These are phyloP conservation scores for Trichoderma aggressivum DNA, from an alignment of 2,329 filamentous ascomycete genomes.

Conservation along the genomic window DNA sequence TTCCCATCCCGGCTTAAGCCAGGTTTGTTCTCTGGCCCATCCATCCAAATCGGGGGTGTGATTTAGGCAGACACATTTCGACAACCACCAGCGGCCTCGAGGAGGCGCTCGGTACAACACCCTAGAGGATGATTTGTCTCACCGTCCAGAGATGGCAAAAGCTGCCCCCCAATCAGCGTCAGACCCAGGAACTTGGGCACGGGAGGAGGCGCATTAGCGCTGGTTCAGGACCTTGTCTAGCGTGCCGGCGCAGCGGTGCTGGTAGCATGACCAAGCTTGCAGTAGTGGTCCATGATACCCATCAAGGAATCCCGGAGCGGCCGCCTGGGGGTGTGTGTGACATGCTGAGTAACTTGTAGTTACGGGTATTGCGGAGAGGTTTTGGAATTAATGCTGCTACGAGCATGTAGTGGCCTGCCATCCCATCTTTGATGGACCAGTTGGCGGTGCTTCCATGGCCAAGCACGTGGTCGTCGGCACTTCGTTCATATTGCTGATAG, in stretches of 20 bases:
- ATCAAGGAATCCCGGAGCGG: conserved; percentile 2
- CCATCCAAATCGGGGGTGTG: neutral
- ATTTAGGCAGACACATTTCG: neutral
- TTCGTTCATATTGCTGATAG: neutral
- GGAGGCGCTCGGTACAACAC: neutral
- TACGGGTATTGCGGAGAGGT: neutral
- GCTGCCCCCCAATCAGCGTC: neutral
- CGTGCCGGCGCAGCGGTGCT: conserved; percentile 12
- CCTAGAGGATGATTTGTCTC: neutral
- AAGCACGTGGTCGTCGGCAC: conserved; percentile 4
- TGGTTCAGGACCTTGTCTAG: conserved; percentile 13
- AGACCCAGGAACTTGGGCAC: conserved; percentile 17
- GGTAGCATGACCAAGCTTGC: neutral
- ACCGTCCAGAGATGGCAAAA: neutral
- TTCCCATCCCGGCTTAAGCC: neutral
- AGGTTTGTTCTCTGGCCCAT: neutral
- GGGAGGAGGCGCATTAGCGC: conserved; percentile 16
- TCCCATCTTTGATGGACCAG: neutral
- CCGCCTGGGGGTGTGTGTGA: neutral
- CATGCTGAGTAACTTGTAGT: neutral
- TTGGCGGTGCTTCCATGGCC: neutral
- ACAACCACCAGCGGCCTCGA: conserved; percentile 1
- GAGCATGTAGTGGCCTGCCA: neutral
- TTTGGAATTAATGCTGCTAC: neutral
- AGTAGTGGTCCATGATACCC: neutral